Conservation (phyloP, 2,329 filamentous ascomycete species). For the Eurotiales sp. region DNA sequence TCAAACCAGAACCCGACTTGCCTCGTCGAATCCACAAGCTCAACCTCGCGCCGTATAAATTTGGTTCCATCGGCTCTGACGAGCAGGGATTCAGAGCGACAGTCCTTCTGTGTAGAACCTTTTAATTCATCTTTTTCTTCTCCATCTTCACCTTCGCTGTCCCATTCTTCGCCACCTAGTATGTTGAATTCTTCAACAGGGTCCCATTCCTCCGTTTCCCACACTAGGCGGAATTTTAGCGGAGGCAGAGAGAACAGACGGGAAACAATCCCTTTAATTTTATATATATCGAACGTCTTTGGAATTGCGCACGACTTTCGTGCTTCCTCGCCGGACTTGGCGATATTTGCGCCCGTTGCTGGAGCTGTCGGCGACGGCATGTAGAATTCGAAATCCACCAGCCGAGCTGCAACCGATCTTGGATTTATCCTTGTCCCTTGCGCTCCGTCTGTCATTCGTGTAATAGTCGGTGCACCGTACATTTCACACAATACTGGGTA, state of each 20-base stretch:
- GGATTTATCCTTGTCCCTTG: constrained; percentile 54
- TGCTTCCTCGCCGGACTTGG: neutral
- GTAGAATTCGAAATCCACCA: constrained; percentile 62
- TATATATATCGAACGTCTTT: constrained; percentile 73
- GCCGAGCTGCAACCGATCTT: constrained; percentile 73
- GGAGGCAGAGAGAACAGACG: constrained; percentile 65
- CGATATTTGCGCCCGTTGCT: neutral
- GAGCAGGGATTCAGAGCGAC: constrained; percentile 12
- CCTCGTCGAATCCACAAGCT: constrained; percentile 73
- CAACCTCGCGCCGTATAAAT: constrained; percentile 74
- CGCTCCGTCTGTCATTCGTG: constrained; percentile 46
- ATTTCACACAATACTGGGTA: constrained; percentile 70
- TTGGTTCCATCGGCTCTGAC: constrained; percentile 43
- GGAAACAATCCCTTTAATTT: constrained; percentile 72
- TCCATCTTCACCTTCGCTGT: constrained; percentile 23
- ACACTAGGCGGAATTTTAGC: constrained; percentile 64
- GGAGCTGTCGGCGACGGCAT: constrained; percentile 17
- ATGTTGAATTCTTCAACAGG: constrained; percentile 64
- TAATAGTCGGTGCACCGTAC: constrained; percentile 68
- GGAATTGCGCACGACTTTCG: constrained; percentile 57
- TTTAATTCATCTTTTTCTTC: constrained; percentile 40
- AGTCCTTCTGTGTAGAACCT: neutral
- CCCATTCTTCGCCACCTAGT: constrained; percentile 50
- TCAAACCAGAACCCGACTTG: constrained; percentile 75
- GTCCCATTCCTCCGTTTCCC: constrained; percentile 91